phyloP scores from a whole-genome alignment of 176 grass and related monocot species.

The Metroxylon sagu region DNA sequence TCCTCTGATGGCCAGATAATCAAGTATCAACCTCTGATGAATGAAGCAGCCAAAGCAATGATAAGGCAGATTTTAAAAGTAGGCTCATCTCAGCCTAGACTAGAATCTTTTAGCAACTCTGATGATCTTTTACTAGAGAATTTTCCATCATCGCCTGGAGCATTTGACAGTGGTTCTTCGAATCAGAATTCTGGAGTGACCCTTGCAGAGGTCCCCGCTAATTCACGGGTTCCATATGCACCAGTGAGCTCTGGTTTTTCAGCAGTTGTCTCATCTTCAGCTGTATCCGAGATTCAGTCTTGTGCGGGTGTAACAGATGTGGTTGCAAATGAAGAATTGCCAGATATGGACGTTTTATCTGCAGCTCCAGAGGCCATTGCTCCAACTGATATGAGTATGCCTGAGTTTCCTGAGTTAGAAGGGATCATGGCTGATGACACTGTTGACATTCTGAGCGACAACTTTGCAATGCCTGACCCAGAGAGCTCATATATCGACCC shows the following conservation, averaged over 20 bases:
- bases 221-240: slow-evolving; percentile 35
- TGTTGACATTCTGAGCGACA: slow-evolving; percentile 33
- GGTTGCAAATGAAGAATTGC: slow-evolving; percentile 21
- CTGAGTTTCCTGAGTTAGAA: slow-evolving; percentile 45
- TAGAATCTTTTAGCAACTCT: slow-evolving; percentile 38
- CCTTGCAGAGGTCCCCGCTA: slow-evolving; percentile 55
- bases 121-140: slow-evolving; percentile 49
- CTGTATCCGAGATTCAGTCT: slow-evolving; percentile 39
- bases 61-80: slow-evolving; percentile 78
- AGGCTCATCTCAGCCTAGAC: slow-evolving; percentile 35
- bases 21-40: slow-evolving; percentile 86
- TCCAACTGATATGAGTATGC: slow-evolving; percentile 31
- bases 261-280: slow-evolving; percentile 39
- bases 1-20: slow-evolving; percentile 77
- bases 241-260: slow-evolving; percentile 54
- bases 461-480: slow-evolving; percentile 44
- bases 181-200: slow-evolving; percentile 68
- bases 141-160: slow-evolving; percentile 36
- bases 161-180: slow-evolving; percentile 41
- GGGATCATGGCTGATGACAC: slow-evolving; percentile 34
- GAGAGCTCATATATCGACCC: slow-evolving; percentile 39
- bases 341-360: slow-evolving; percentile 26
- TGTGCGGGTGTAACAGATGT: slow-evolving; percentile 26
- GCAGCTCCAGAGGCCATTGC: slow-evolving; percentile 35
- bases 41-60: slow-evolving; percentile 91